phyloP scores from a whole-genome alignment of 495 filamentous ascomycete species.

The Trichoderma virens region DNA sequence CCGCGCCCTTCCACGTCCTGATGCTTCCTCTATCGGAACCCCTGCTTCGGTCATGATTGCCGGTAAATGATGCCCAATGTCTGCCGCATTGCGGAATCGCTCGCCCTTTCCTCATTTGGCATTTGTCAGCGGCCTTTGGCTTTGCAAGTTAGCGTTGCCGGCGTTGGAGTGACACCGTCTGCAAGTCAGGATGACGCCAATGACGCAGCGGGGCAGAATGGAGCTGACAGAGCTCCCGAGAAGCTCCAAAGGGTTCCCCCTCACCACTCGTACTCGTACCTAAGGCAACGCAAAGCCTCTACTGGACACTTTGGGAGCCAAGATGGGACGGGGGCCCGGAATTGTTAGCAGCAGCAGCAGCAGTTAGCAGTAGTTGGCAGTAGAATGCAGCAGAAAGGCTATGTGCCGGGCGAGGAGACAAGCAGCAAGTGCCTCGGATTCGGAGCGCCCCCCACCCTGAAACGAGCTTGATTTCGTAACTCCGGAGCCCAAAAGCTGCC shows the following conservation, averaged over 20 bases:
- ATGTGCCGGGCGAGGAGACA: neutral
- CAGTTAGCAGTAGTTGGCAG: too few species aligned
- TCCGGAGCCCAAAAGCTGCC: neutral
- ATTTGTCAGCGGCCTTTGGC: neutral
- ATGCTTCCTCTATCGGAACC: neutral
- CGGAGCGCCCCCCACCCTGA: neutral
- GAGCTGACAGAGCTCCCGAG: neutral
- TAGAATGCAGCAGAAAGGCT: too few species aligned
- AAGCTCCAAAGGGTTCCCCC: neutral
- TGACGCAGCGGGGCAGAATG: constrained; percentile 7
- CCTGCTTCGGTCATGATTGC: neutral
- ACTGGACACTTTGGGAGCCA: too few species aligned
- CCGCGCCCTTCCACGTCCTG: too few species aligned
- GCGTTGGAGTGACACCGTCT: neutral
- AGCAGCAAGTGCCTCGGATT: neutral
- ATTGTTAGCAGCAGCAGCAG: too few species aligned
- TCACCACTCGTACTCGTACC: neutral
- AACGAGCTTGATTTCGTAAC: constrained; percentile 6
- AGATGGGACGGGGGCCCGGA: too few species aligned
- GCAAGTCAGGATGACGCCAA: constrained; percentile 6
- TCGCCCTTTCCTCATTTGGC: neutral
- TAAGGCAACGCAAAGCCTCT: too few species aligned
- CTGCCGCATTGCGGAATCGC: neutral
- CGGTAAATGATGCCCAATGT: neutral
- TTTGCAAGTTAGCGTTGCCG: neutral